Evolutionary conservation across 345 rosid genomes (phyloP).

Genomic region (Gossypium herbaceum): DNA sequence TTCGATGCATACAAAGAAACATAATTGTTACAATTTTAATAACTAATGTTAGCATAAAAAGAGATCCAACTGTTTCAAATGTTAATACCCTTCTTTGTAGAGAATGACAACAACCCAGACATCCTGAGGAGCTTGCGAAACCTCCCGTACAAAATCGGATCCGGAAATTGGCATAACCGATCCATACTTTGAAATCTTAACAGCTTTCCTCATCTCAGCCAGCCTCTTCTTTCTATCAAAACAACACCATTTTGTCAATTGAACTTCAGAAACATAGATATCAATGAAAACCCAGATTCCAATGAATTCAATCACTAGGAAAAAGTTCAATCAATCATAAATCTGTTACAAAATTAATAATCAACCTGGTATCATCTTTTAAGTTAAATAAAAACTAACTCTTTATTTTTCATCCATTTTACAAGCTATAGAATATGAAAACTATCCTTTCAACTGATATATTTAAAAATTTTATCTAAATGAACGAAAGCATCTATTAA

Average conservation of each 20-base stretch:
- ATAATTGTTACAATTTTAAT: neutral
- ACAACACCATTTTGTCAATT: neutral
- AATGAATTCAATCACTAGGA: neutral
- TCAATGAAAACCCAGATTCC: neutral
- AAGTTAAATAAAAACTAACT: neutral
- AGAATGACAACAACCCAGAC: conserved; percentile 93
- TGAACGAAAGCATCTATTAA: neutral
- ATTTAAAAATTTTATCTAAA: neutral
- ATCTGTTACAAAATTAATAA: neutral
- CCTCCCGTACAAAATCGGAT: conserved; percentile 85
- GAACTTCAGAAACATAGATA: neutral
- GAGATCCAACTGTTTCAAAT: neutral
- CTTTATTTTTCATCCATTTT: neutral
- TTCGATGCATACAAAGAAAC: neutral
- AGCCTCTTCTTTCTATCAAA: conserved; percentile 81
- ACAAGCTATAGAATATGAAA: neutral
- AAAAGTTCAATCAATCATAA: neutral
- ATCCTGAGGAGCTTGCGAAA: conserved; percentile 86
- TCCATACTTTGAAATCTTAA: conserved; percentile 62
- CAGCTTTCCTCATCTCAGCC: conserved; percentile 73
- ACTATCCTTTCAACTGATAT: neutral
- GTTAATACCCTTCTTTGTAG: conserved; percentile 84
- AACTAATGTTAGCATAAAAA: neutral
- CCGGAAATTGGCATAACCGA: conserved; percentile 84
- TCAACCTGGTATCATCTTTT: neutral